A percentile compares a stretch with the other conserved stretches of the same genome.
Conservation (phyloP, 768 basidiomycete genomes). For the Pleurotus sapidus region DNA sequence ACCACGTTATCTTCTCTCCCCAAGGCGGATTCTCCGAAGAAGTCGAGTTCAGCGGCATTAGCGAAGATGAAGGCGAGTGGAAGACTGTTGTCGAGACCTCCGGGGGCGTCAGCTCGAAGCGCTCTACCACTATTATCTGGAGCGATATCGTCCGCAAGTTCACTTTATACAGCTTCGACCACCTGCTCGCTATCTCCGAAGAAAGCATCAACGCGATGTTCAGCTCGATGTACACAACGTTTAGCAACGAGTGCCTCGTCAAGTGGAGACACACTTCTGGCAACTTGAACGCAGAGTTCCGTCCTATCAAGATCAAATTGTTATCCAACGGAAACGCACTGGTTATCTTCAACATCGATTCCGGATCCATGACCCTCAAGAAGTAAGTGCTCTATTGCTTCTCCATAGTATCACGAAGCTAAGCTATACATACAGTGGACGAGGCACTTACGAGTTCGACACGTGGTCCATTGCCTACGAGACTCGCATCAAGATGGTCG, state of each 20-base stretch:
- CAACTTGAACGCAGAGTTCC: constrained; percentile 5
- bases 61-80: constrained; percentile 4
- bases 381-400: neutral
- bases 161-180: constrained; percentile 6
- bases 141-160: constrained; percentile 7
- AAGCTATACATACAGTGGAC: neutral
- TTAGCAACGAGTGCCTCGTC: neutral
- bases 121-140: constrained; percentile 4
- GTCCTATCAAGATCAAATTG: constrained; percentile 6
- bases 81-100: neutral
- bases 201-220: constrained; percentile 9
- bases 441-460: neutral
- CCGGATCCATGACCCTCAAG: neutral
- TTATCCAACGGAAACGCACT: constrained; percentile 8
- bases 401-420: neutral
- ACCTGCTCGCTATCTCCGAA: constrained; percentile 10
- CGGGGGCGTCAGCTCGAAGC: neutral
- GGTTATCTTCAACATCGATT: constrained; percentile 9
- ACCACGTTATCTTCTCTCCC: constrained; percentile 3
- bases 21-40: neutral
- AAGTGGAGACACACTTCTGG: neutral
- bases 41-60: constrained; percentile 3
- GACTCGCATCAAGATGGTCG: constrained; percentile 3
- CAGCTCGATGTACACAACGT: neutral
- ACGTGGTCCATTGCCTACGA: constrained; percentile 2